Evolutionary conservation across 345 rosid genomes (phyloP), one percentile per base, ranked within the genome.

Genomic region (Nephelium lappaceum): DNA sequence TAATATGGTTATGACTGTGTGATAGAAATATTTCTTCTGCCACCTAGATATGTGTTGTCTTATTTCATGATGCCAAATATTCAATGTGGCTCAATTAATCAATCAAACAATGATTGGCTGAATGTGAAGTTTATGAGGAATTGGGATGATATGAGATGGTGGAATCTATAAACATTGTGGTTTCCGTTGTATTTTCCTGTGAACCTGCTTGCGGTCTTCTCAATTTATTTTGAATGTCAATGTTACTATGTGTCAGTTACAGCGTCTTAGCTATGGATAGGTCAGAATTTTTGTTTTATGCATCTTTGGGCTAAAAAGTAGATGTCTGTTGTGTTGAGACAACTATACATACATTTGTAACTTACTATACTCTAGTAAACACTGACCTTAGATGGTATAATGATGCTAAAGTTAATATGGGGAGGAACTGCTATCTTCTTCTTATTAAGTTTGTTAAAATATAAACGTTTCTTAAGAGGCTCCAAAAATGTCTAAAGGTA

Each of bases 401-500:
- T 39, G 51, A 67, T 39, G 43, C 70, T 27, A 67, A 67, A 67
- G 70, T 67, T 38, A 42, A 67, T 67, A 23, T 10, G 45, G 24
- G n/a, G n/a, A 67, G 36, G 24, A 27, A 27, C 31, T 27, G 31
- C 31, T 27, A 27, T 27, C 31, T 27, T 27, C 31, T 27, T 27
- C 31, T 27, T 45, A 45, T 45, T 6, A 45, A 45, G 49, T 45
- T 45, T 45, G 31, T 27, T 27, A 6, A 45, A 45, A 45, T 6
- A 45, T 45, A 45, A 45, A 45, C 3, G 49, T 45, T 45, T 45
- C 9, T 45, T 45, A 45, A 45, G 9, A 45, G 11, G 49, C 49
- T 45, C 8, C 49, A 45, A 45, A 43, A 6, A 45, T 45, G 49
- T 45, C 49, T 45, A 11, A 45, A 11, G 8, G 3, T 45, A 45